phyloP scores from a whole-genome alignment of 1,139 yeast genomes.

The Blastobotrys petasosporus region DNA sequence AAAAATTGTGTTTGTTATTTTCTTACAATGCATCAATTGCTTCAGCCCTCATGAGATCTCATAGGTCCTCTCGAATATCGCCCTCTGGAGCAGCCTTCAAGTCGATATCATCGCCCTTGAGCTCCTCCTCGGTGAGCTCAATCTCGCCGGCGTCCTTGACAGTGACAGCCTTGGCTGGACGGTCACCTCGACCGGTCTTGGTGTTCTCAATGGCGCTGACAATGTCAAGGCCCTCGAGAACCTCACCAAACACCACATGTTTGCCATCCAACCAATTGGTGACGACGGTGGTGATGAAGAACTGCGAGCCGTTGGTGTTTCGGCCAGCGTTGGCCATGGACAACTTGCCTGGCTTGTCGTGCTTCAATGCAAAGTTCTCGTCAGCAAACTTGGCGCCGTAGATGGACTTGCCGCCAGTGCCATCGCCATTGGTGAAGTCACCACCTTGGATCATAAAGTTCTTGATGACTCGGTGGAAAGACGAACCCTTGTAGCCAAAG shows the following conservation, averaged over 20 bases:
- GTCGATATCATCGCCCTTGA: slow-evolving; percentile 12
- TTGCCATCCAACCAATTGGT: slow-evolving; percentile 91
- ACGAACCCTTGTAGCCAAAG: slow-evolving; percentile 73
- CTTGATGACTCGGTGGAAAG: slow-evolving; percentile 93
- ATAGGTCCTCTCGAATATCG: slow-evolving; percentile 17
- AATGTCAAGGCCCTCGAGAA: slow-evolving; percentile 75
- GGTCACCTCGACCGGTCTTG: slow-evolving; percentile 70
- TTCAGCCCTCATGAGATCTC: slow-evolving; percentile 17
- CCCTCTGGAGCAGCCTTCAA: slow-evolving; percentile 12
- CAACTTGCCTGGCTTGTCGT: slow-evolving; percentile 63
- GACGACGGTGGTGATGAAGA: slow-evolving; percentile 88
- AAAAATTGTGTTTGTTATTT: background rate
- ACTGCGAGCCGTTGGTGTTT: slow-evolving; percentile 94
- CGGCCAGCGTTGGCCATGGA: slow-evolving; percentile 98
- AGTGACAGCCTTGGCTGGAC: slow-evolving; percentile 59
- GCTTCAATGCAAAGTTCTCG: slow-evolving; percentile 79
- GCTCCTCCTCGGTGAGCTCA: slow-evolving; percentile 20
- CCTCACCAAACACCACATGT: slow-evolving; percentile 96
- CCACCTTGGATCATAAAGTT: slow-evolving; percentile 97
- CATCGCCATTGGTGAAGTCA: slow-evolving; percentile 87
- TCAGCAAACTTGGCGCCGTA: slow-evolving; percentile 85
- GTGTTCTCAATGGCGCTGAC: slow-evolving; percentile 70
- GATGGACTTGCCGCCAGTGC: slow-evolving; percentile 94
- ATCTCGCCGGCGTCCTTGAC: slow-evolving; percentile 79
- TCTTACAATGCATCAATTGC: slow-evolving; percentile 11